phyloP scores from a whole-genome alignment of 345 rosid species.

The Arabis alpina region DNA sequence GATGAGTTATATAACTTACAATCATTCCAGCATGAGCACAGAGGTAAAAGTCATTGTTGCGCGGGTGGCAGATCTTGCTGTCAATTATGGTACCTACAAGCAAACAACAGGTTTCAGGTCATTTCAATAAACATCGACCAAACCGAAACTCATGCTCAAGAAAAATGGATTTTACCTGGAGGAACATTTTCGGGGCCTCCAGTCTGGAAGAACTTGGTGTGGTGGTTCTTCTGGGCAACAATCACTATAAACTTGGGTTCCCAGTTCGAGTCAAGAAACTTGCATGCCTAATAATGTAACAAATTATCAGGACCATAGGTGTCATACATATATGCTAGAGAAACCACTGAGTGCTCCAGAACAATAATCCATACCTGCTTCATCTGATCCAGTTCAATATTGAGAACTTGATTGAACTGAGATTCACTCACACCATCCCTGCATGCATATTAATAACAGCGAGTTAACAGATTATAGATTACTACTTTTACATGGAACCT shows the following conservation, averaged over 20 bases:
- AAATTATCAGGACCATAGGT: not conserved
- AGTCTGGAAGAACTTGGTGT: constrained; percentile 81
- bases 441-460: constrained; percentile 22
- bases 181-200: constrained; percentile 78
- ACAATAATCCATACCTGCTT: constrained; percentile 58
- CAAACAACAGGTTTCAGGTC: not conserved
- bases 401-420: constrained; percentile 84
- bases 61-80: constrained; percentile 74
- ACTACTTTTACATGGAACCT: constrained; percentile 9
- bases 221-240: constrained; percentile 91
- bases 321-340: not conserved
- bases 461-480: not conserved
- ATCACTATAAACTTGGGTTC: constrained; percentile 75
- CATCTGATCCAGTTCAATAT: constrained; percentile 79
- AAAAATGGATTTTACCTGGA: constrained; percentile 55
- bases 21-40: constrained; percentile 95
- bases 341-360: not conserved
- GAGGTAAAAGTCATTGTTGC: constrained; percentile 81
- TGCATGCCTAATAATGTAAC: constrained; percentile 69
- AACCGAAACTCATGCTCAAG: not conserved
- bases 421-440: constrained; percentile 99
- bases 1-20: constrained; percentile 49
- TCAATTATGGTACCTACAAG: constrained; percentile 73
- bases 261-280: constrained; percentile 72
- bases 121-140: not conserved